These are phyloP conservation scores for Colletotrichum musicola DNA, from an alignment of 2,329 filamentous ascomycete species.

Conservation along the genomic window DNA sequence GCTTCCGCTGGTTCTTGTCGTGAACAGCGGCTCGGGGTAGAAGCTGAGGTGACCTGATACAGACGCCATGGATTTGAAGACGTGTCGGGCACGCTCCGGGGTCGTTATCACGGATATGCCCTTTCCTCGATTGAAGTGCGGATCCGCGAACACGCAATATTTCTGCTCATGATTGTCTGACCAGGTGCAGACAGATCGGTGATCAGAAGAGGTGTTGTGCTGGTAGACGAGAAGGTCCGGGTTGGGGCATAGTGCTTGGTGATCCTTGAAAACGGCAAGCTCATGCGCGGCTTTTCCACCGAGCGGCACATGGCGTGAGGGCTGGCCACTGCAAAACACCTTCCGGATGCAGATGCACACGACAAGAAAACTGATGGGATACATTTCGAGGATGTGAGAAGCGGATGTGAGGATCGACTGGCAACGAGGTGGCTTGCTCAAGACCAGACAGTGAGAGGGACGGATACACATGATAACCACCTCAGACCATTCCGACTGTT, in stretches of 20 bases:
- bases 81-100: background rate
- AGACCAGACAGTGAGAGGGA: no score
- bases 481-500: no score
- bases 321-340: background rate
- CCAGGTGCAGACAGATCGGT: background rate
- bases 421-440: no score
- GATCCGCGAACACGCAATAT: constrained; percentile 18
- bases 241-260: no score
- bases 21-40: background rate
- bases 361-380: background rate
- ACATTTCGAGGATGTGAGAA: background rate
- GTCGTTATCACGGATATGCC: constrained; percentile 19
- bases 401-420: background rate
- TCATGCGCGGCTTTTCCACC: background rate
- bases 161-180: background rate
- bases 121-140: constrained; percentile 3
- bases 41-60: background rate
- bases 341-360: background rate
- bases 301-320: background rate
- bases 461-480: no score
- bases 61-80: background rate
- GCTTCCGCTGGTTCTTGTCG: background rate
- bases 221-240: no score
- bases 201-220: no score
- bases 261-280: background rate